phyloP scores from a whole-genome alignment of 2,329 filamentous ascomycete species.

The Paracoccidioides lutzii region DNA sequence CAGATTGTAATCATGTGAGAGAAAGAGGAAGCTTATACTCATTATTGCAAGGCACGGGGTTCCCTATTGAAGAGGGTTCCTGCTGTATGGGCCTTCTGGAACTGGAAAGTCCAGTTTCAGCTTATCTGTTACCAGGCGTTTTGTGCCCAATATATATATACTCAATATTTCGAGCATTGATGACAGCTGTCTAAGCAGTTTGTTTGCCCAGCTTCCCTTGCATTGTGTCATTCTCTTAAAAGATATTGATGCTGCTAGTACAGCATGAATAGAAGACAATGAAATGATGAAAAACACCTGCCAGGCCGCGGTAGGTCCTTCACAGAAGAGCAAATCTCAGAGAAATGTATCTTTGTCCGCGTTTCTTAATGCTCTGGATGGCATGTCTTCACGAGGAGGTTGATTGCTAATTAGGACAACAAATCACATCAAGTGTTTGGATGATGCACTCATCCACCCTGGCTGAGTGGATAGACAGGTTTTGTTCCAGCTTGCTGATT shows the following conservation, averaged over 20 bases:
- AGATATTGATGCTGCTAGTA: not conserved
- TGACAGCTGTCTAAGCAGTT: slow-evolving; percentile 64
- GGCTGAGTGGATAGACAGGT: slow-evolving; percentile 61
- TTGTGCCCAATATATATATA: slow-evolving; percentile 75
- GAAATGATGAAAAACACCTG: not conserved
- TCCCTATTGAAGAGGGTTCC: slow-evolving; percentile 68
- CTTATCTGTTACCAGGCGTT: slow-evolving; percentile 66
- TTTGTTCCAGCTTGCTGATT: slow-evolving; percentile 35
- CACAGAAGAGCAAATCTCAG: not conserved
- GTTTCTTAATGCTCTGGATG: slow-evolving; percentile 57
- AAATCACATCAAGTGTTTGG: slow-evolving; percentile 52
- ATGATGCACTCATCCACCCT: slow-evolving; percentile 59
- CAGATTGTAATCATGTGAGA: no score
- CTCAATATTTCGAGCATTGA: slow-evolving; percentile 73
- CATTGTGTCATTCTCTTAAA: slow-evolving; percentile 54
- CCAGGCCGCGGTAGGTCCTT: not conserved
- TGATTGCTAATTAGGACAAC: slow-evolving; percentile 63
- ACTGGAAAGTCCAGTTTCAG: slow-evolving; percentile 86
- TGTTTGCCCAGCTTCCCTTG: slow-evolving; percentile 63
- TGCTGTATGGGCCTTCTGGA: slow-evolving; percentile 68
- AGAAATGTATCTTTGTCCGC: slow-evolving; percentile 47
- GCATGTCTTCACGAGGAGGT: slow-evolving; percentile 56
- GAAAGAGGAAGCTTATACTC: no score
- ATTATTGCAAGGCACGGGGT: no score
- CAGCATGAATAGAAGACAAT: not conserved